Evolutionary conservation across 345 rosid genomes (phyloP).

Genomic region (Acer saccharum): DNA sequence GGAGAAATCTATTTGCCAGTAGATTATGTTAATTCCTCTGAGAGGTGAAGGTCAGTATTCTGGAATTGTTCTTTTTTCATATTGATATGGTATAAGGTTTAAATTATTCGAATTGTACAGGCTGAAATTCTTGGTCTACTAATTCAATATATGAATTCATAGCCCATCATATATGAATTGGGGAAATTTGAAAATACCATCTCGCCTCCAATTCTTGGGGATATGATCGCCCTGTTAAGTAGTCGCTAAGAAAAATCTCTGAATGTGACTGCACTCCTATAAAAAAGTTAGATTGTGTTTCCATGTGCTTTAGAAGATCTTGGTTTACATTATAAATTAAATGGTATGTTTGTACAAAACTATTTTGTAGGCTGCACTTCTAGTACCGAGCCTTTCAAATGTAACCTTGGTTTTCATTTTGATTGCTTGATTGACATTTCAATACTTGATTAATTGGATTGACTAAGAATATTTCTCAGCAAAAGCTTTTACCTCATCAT

Average conservation of each 20-base stretch:
- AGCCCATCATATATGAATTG: no score
- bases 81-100: neutral
- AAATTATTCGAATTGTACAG: neutral
- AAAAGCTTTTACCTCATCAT: neutral
- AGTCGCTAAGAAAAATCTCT: neutral
- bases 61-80: neutral
- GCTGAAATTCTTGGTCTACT: neutral
- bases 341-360: neutral
- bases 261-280: neutral
- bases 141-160: neutral
- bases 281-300: neutral
- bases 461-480: neutral
- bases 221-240: neutral
- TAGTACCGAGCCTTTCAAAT: neutral
- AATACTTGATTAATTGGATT: neutral
- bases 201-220: neutral
- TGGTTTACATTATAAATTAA: neutral
- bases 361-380: neutral
- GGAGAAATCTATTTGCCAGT: slow-evolving; percentile 94
- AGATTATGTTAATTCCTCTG: slow-evolving; percentile 49
- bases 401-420: no score
- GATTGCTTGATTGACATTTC: neutral
- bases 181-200: neutral
- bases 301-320: neutral
- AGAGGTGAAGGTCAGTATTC: slow-evolving; percentile 52